Conservation (phyloP, 257 asterid genomes). For the Fraxinus americana region DNA sequence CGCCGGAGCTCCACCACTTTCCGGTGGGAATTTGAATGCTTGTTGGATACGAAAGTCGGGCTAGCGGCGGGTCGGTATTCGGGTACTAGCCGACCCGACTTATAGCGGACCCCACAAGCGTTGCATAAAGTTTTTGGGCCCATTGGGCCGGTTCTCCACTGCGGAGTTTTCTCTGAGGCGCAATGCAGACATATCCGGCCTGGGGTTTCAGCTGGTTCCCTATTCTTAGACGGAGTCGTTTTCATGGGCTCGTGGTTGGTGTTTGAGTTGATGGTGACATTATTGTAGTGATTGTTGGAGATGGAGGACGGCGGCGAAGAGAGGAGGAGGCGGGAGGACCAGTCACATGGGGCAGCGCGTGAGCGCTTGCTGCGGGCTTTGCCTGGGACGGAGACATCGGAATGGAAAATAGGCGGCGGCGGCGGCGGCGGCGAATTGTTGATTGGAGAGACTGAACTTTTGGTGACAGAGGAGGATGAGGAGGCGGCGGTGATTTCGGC, state of each 20-base stretch:
- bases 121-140: slow-evolving; percentile 97
- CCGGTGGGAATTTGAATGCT: slow-evolving; percentile 96
- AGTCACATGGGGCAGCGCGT: slow-evolving; percentile 90
- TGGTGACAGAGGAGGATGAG: slow-evolving; percentile 56
- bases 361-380: slow-evolving; percentile 99
- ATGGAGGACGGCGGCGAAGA: slow-evolving; percentile 33
- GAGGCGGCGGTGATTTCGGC: slow-evolving; percentile 32
- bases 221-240: slow-evolving; percentile 36
- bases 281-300: slow-evolving; percentile 3
- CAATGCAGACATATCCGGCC: slow-evolving; percentile 91
- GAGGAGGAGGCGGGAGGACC: slow-evolving; percentile 88
- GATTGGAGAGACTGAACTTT: slow-evolving; percentile 15
- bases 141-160: slow-evolving; percentile 97
- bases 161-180: slow-evolving; percentile 93
- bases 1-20: slow-evolving; percentile 93
- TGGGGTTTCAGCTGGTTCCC: slow-evolving; percentile 50
- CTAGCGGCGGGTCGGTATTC: slow-evolving; percentile 98
- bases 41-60: slow-evolving; percentile 77
- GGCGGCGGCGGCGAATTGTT: slow-evolving; percentile 35
- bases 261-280: background rate
- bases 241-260: slow-evolving; percentile 22
- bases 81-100: slow-evolving; percentile 93
- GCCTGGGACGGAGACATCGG: slow-evolving; percentile 82
- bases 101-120: slow-evolving; percentile 95
- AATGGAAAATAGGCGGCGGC: slow-evolving; percentile 49